These are phyloP conservation scores for Pseudopediastrum boryanum DNA, from an alignment of 139 green algal genomes.

Conservation along the genomic window DNA sequence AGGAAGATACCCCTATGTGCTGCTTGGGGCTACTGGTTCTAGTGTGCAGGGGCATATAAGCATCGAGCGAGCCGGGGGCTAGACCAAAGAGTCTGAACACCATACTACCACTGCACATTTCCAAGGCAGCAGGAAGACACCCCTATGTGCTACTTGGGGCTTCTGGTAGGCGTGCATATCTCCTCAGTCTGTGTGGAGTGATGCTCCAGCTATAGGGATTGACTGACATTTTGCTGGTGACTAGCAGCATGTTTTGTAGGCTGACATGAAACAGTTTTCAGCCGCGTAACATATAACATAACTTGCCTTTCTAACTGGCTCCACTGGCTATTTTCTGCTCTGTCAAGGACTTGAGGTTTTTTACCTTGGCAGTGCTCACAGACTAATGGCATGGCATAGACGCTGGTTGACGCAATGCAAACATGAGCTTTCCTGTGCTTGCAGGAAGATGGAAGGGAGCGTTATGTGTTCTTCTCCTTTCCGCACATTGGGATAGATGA, in stretches of 20 bases:
- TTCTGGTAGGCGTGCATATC: not conserved
- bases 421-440: not conserved
- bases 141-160: not conserved
- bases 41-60: too few species aligned
- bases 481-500: slow-evolving; percentile 82
- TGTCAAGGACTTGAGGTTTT: not conserved
- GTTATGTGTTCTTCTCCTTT: slow-evolving; percentile 88
- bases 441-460: slow-evolving; percentile 56
- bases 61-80: too few species aligned
- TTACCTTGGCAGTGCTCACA: too few species aligned
- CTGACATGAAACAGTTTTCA: not conserved
- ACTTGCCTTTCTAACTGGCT: not conserved
- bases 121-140: not conserved
- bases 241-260: not conserved
- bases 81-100: not conserved
- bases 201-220: not conserved
- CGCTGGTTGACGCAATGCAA: not conserved
- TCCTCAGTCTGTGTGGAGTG: not conserved
- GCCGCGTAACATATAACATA: not conserved
- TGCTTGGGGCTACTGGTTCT: not conserved
- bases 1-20: not conserved
- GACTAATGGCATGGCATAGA: not conserved
- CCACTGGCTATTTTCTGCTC: not conserved
- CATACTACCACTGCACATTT: not conserved
- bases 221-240: too few species aligned